These are phyloP conservation scores for Hura crepitans DNA, from an alignment of 441 rosid genomes.

Conservation along the genomic window DNA sequence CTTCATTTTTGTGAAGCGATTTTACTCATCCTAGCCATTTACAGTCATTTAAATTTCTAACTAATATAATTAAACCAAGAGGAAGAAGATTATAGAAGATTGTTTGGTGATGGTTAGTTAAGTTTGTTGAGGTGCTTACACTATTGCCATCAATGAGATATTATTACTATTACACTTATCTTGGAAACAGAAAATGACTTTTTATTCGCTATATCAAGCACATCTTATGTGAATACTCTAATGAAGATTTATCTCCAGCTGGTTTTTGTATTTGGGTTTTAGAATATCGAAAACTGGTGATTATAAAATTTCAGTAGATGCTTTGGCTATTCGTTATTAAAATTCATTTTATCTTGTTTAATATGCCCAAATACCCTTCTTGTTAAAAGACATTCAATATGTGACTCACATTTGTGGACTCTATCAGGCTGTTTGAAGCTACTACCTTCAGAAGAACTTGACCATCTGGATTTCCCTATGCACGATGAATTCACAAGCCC, in stretches of 20 bases:
- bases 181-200: not conserved
- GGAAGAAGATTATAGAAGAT: not conserved
- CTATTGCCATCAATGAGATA: not conserved
- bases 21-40: not conserved
- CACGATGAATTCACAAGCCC: constrained; percentile 40
- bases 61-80: not conserved
- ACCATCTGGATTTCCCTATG: constrained; percentile 53
- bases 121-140: not conserved
- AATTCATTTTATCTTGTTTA: not conserved
- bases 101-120: not conserved
- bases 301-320: not conserved
- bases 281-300: not conserved
- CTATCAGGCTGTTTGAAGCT: constrained; percentile 83
- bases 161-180: not conserved
- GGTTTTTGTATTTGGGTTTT: not conserved
- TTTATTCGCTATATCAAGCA: not conserved
- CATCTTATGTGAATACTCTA: not conserved
- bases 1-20: not conserved
- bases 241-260: not conserved
- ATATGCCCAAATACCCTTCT: not conserved
- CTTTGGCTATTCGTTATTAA: not conserved
- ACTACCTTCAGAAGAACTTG: constrained; percentile 64
- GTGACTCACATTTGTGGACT: constrained; percentile 20
- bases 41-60: not conserved
- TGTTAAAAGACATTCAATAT: constrained; percentile 10